Conservation (phyloP, 306 rosid species). For the Glycine soja region DNA sequence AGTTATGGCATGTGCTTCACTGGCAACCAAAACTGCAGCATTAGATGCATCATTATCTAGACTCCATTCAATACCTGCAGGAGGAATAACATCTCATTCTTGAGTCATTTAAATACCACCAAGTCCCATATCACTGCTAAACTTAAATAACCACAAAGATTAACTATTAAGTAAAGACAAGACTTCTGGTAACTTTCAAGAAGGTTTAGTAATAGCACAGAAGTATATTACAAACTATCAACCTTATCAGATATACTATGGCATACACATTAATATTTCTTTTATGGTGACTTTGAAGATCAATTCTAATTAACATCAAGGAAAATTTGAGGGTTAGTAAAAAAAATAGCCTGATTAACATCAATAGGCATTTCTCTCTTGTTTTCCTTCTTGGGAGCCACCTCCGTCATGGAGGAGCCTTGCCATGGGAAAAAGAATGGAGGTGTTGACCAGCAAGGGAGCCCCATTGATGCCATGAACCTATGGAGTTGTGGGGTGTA, state of each 20-base stretch:
- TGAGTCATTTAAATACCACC: conserved; percentile 1
- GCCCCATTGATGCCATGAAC: too few relatives aligned
- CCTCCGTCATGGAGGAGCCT: too few relatives aligned
- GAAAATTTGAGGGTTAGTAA: not conserved
- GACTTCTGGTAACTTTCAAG: conserved; percentile 4
- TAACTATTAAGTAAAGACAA: conserved; percentile 20
- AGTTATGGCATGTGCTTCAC: conserved; percentile 98
- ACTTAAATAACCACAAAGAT: conserved; percentile 8
- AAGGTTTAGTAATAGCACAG: not conserved
- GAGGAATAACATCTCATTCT: conserved; percentile 37
- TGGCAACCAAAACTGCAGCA: conserved; percentile 93
- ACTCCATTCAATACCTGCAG: conserved; percentile 95
- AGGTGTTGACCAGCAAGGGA: too few relatives aligned
- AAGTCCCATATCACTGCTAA: conserved; percentile 14
- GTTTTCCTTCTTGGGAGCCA: too few relatives aligned
- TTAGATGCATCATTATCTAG: conserved; percentile 97
- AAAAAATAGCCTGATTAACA: too few relatives aligned
- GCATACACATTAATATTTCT: conserved; percentile 2
- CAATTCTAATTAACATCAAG: not conserved
- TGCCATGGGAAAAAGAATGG: too few relatives aligned
- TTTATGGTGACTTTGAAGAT: not conserved
- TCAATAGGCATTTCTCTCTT: too few relatives aligned
- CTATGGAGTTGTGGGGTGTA: too few relatives aligned
- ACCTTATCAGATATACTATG: not conserved
- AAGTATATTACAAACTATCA: conserved; percentile 6